These are phyloP conservation scores for Westerdykella aurantiaca DNA, from an alignment of 2,329 filamentous ascomycete species.

Conservation along the genomic window DNA sequence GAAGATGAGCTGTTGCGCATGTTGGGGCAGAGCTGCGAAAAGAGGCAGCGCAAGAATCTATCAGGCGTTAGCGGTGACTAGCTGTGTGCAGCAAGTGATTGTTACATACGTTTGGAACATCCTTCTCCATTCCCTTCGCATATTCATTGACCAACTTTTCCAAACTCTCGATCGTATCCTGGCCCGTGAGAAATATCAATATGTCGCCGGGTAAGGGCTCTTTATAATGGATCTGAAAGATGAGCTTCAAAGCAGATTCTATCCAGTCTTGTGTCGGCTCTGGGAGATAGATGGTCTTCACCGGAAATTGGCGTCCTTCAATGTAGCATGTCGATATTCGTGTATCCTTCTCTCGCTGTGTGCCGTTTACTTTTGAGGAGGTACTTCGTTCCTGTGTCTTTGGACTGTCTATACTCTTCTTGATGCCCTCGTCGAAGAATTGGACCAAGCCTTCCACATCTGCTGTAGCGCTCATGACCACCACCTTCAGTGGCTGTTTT, in stretches of 20 bases:
- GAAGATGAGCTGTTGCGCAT: constrained; percentile 82
- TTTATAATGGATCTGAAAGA: constrained; percentile 80
- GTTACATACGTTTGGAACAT: constrained; percentile 59
- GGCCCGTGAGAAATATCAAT: constrained; percentile 83
- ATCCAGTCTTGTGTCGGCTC: constrained; percentile 74
- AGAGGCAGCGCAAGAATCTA: constrained; percentile 66
- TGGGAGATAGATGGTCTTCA: constrained; percentile 69
- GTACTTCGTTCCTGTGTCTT: constrained; percentile 6
- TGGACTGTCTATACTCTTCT: constrained; percentile 2
- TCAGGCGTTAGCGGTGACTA: constrained; percentile 13
- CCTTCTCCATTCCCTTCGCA: constrained; percentile 62
- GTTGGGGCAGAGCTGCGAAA: constrained; percentile 83
- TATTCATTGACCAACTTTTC: constrained; percentile 79
- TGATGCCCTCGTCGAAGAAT: constrained; percentile 58
- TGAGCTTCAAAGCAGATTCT: constrained; percentile 71
- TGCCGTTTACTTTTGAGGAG: constrained; percentile 1
- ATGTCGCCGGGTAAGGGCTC: constrained; percentile 93
- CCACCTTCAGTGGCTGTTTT: constrained; percentile 65
- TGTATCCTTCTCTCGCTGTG: constrained; percentile 26
- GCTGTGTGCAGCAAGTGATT: not conserved
- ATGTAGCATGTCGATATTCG: constrained; percentile 59
- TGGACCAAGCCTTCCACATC: constrained; percentile 71
- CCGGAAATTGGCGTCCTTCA: constrained; percentile 80
- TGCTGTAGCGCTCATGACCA: constrained; percentile 96
- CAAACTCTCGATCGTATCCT: constrained; percentile 82